These are phyloP conservation scores for Rubia tinctorum DNA, from an alignment of 305 asterid species.

Conservation along the genomic window DNA sequence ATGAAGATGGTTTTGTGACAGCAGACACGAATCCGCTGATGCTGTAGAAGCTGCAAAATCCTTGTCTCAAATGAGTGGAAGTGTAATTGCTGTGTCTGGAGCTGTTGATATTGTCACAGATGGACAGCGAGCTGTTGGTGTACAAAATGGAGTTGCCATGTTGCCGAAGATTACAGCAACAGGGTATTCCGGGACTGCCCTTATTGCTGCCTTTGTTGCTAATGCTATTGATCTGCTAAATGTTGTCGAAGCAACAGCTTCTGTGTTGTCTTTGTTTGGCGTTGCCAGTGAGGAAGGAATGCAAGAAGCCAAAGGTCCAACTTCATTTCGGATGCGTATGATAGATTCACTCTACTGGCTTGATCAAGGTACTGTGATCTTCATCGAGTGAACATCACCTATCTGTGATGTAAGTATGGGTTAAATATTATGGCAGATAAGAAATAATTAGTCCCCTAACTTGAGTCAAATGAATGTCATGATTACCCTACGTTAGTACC, in stretches of 20 bases:
- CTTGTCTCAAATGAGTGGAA: conserved; percentile 48
- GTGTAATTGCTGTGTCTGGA: conserved; percentile 75
- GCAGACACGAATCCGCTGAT: conserved; percentile 54
- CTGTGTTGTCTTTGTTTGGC: conserved; percentile 77
- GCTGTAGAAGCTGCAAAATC: conserved; percentile 76
- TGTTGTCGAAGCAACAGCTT: conserved; percentile 70
- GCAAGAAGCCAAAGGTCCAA: conserved; percentile 69
- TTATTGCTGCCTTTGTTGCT: conserved; percentile 76
- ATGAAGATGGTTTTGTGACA: not conserved
- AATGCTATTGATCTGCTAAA: conserved; percentile 54
- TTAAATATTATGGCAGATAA: not conserved
- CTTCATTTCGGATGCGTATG: conserved; percentile 60
- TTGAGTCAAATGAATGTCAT: not conserved
- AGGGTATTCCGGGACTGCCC: conserved; percentile 85
- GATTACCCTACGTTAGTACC: not conserved
- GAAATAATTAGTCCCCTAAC: not conserved
- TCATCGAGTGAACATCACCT: conserved; percentile 35
- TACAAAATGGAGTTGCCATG: conserved; percentile 73
- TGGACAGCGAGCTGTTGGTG: conserved; percentile 54
- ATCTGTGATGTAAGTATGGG: conserved; percentile 21
- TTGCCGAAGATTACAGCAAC: conserved; percentile 84
- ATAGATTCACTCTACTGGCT: conserved; percentile 65
- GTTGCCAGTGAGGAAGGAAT: conserved; percentile 62
- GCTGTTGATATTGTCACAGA: conserved; percentile 75
- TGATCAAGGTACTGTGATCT: conserved; percentile 36